phyloP scores from a whole-genome alignment of 2,329 filamentous ascomycete species.

The Phaeophleospora eucalypticola region DNA sequence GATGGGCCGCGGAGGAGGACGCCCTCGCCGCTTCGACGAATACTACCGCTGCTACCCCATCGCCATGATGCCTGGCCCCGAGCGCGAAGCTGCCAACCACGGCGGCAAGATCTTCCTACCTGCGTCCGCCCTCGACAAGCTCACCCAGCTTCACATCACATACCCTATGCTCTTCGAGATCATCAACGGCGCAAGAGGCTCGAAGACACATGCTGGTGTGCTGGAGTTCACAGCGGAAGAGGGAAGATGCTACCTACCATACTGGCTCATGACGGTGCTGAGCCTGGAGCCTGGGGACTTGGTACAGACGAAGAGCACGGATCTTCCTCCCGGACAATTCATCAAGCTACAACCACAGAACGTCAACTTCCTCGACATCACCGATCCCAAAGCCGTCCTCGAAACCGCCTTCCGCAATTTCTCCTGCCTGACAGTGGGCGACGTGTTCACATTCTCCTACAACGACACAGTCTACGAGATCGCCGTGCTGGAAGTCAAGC shows the following conservation, averaged over 20 bases:
- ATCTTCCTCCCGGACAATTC: constrained; percentile 81
- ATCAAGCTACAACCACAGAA: constrained; percentile 97
- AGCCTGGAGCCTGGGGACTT: constrained; percentile 87
- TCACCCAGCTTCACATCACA: constrained; percentile 91
- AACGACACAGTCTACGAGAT: constrained; percentile 93
- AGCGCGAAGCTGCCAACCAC: constrained; percentile 86
- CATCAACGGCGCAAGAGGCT: constrained; percentile 76
- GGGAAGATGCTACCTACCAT: constrained; percentile 90
- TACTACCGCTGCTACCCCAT: constrained; percentile 97
- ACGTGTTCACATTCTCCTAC: constrained; percentile 94
- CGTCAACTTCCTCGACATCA: constrained; percentile 77
- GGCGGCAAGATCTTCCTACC: constrained; percentile 97
- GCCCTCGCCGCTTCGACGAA: constrained; percentile 83
- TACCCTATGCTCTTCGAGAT: constrained; percentile 98
- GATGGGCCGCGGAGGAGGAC: constrained; percentile 47
- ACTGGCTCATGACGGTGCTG: constrained; percentile 96
- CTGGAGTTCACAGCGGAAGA: constrained; percentile 97
- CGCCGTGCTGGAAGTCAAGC: constrained; percentile 89
- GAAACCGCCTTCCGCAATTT: constrained; percentile 97
- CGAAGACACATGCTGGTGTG: constrained; percentile 87
- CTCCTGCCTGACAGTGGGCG: constrained; percentile 85
- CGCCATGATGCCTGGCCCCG: constrained; percentile 86
- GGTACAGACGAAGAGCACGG: constrained; percentile 90
- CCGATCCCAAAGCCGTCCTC: constrained; percentile 92
- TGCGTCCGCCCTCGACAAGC: constrained; percentile 93